phyloP scores from a whole-genome alignment of 768 basidiomycete genomes.

The Naganishia friedmannii region DNA sequence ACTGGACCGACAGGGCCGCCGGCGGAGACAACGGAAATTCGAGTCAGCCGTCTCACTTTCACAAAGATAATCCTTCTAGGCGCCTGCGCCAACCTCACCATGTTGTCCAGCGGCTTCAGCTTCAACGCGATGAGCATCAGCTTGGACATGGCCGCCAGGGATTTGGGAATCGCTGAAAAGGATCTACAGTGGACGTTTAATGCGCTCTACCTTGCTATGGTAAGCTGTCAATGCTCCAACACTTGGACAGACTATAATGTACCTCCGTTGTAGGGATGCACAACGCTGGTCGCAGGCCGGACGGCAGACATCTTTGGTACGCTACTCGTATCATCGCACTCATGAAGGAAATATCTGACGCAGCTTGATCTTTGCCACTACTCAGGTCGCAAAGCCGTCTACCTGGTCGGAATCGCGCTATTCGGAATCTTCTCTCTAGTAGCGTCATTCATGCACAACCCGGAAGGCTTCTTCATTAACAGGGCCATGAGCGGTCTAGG shows the following conservation, averaged over 20 bases:
- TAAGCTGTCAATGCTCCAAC: neutral
- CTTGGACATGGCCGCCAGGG: neutral
- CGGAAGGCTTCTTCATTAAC: neutral
- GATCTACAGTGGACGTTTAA: neutral
- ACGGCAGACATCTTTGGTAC: neutral
- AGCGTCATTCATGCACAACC: neutral
- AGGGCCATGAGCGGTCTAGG: neutral
- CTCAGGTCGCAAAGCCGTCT: constrained; percentile 1
- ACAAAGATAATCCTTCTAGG: neutral
- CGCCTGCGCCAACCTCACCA: neutral
- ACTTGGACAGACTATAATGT: neutral
- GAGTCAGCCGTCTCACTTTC: too few relatives aligned
- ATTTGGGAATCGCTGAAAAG: neutral
- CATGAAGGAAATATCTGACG: neutral
- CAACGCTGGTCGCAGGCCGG: neutral
- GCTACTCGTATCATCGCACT: neutral
- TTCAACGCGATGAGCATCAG: neutral
- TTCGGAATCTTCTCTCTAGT: neutral
- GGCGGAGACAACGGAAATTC: neutral
- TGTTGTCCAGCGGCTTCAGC: neutral
- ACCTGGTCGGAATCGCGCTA: neutral
- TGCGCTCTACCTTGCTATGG: neutral
- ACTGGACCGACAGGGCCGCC: neutral
- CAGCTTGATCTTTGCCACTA: neutral
- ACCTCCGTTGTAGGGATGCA: neutral